Evolutionary conservation across 441 rosid species (phyloP).

Genomic region (Sinapis alba): DNA sequence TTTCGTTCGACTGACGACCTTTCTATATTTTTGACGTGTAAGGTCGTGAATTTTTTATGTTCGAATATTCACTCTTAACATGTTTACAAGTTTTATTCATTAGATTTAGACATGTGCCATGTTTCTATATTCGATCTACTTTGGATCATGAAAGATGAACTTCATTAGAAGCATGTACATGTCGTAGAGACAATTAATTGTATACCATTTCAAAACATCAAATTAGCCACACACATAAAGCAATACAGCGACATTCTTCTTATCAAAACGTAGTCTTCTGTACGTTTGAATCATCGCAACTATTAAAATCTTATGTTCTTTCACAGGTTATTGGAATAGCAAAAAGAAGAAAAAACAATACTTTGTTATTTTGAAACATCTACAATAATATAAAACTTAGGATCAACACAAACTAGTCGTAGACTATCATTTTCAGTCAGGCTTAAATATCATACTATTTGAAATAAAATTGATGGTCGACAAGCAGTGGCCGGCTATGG

Average conservation of each 20-base stretch:
- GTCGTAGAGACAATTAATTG: neutral
- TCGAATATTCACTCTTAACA: neutral
- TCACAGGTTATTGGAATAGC: neutral
- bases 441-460: neutral
- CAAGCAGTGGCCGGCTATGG: neutral
- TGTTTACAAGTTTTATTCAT: neutral
- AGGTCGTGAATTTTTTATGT: slow-evolving; percentile 3
- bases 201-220: neutral
- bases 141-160: neutral
- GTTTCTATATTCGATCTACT: neutral
- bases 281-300: neutral
- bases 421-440: neutral
- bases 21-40: neutral
- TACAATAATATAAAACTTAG: neutral
- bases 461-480: neutral
- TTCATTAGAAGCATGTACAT: neutral
- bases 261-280: neutral
- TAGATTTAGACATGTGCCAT: neutral
- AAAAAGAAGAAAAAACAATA: neutral
- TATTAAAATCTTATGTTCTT: neutral
- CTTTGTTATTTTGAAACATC: neutral
- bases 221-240: neutral
- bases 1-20: neutral
- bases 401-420: neutral
- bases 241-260: neutral